These are phyloP conservation scores for Xylaria grammica DNA, from an alignment of 495 filamentous ascomycete genomes.

Conservation along the genomic window DNA sequence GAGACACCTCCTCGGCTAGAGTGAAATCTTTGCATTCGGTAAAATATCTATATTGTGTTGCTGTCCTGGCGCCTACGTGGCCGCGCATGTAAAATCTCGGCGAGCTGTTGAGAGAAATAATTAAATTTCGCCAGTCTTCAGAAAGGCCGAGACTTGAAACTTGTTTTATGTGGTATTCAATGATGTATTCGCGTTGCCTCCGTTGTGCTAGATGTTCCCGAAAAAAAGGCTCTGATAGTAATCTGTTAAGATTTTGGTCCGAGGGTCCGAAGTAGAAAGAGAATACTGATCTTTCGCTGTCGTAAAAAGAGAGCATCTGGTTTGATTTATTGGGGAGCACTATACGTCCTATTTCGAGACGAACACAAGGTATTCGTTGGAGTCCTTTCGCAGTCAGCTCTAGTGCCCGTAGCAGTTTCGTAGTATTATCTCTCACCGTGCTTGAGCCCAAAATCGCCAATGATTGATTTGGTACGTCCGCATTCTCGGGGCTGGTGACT, in stretches of 20 bases:
- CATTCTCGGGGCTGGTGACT: not conserved
- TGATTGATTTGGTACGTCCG: not conserved
- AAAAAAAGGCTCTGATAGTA: not conserved
- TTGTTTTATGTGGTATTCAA: not conserved
- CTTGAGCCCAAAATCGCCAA: not conserved
- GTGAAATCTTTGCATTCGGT: not conserved
- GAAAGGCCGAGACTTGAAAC: not conserved
- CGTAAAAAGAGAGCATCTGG: not conserved
- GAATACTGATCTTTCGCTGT: not conserved
- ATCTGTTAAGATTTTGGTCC: not conserved
- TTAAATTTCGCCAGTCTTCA: not conserved
- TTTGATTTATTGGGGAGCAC: not conserved
- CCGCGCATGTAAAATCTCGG: not conserved
- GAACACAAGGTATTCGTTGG: not conserved
- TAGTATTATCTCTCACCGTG: not conserved
- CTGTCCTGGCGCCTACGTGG: too few relatives aligned
- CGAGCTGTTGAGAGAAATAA: not conserved
- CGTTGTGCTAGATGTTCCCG: not conserved
- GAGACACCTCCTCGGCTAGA: not conserved
- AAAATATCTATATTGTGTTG: not conserved
- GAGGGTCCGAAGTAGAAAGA: not conserved
- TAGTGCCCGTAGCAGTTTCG: not conserved
- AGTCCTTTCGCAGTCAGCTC: not conserved
- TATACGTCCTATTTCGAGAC: not conserved
- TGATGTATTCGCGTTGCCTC: not conserved